Base-by-base conservation (phyloP, 139 green algal genomes). In the Auxenochlorella protothecoides region DNA sequence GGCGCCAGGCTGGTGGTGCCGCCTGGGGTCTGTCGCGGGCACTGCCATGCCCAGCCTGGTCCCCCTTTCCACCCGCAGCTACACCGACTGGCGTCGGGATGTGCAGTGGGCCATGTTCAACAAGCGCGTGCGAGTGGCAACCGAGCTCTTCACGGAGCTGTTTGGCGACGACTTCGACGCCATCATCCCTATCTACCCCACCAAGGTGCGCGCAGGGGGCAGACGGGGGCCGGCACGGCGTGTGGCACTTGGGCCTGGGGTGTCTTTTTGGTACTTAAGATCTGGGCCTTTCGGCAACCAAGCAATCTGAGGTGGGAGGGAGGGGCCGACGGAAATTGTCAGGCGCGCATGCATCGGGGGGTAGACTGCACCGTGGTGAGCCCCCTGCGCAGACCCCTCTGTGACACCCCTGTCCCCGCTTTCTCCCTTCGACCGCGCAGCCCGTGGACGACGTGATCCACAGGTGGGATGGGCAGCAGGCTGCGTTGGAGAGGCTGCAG, bases 101-200 rank as follows among this genome's bases (percentile, higher is more conserved):
- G 77, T 78, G 51, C 66, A 62, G 52, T 81, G 77, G 77, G 77
- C 77, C 5, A 81, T 78, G 67, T 81, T 79, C 67, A 75, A 81
- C 68, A 75, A 73, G 63, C 77, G 77, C 9, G 72, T 77, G 57
- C 77, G 72, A 12, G 66, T 68, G 5, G 77, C 77, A 13, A 78
- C 77, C 8, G 73, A 81, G 56, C 75, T 78, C 72, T 81, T 83
- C 13, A 65, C 10, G 14, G 69, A 76, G 53, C 68, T 83, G 10
- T 83, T 83, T 76, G 78, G 78, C 12, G 44, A 78, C 14, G 78
- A 83, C 64, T 77, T 83, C 55, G 73, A 79, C 53, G 55, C 55
- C 59, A 75, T 83, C 64, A 74, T 83, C 11, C 78, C 78, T 59
- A 79, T 83, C 55, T 83, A 83, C 69, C 73, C 73, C 51, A 77